phyloP scores from a whole-genome alignment of 2,329 filamentous ascomycete genomes.

The Ascochyta pisi region DNA sequence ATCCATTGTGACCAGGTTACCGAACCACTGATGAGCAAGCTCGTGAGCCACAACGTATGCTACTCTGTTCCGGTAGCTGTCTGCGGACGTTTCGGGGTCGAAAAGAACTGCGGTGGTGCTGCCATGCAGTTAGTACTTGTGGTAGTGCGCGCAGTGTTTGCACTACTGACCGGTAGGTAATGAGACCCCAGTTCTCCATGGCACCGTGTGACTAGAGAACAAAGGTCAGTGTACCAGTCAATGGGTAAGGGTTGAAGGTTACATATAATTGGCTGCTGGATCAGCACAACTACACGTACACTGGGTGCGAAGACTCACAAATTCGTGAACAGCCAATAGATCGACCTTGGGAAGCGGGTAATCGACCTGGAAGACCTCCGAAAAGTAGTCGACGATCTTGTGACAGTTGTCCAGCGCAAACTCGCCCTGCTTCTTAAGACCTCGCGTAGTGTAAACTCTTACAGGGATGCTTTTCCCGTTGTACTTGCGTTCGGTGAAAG shows the following conservation, averaged over 20 bases:
- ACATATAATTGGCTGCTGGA: constrained; percentile 53
- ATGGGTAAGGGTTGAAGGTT: constrained; percentile 21
- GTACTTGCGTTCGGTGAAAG: constrained; percentile 86
- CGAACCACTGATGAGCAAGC: constrained; percentile 95
- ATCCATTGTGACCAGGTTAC: constrained; percentile 94
- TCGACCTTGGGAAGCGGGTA: constrained; percentile 94
- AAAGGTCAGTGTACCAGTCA: constrained; percentile 50
- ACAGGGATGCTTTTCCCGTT: constrained; percentile 91
- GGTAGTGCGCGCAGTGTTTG: not conserved
- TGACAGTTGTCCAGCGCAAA: constrained; percentile 91
- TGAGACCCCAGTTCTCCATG: constrained; percentile 99
- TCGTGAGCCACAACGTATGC: constrained; percentile 99
- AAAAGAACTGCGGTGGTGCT: constrained; percentile 92
- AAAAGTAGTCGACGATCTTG: constrained; percentile 95
- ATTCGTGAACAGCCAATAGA: constrained; percentile 94
- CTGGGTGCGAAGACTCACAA: constrained; percentile 62
- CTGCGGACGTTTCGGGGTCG: constrained; percentile 89
- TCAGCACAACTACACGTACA: constrained; percentile 26
- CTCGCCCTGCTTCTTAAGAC: constrained; percentile 89
- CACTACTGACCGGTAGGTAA: constrained; percentile 75
- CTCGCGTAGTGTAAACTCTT: constrained; percentile 92
- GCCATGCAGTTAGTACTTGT: constrained; percentile 10
- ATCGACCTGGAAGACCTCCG: constrained; percentile 86
- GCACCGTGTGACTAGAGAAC: constrained; percentile 70
- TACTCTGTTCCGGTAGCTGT: constrained; percentile 88